Conservation (phyloP, 2,329 filamentous ascomycete species). For the Fusarium sp. region DNA sequence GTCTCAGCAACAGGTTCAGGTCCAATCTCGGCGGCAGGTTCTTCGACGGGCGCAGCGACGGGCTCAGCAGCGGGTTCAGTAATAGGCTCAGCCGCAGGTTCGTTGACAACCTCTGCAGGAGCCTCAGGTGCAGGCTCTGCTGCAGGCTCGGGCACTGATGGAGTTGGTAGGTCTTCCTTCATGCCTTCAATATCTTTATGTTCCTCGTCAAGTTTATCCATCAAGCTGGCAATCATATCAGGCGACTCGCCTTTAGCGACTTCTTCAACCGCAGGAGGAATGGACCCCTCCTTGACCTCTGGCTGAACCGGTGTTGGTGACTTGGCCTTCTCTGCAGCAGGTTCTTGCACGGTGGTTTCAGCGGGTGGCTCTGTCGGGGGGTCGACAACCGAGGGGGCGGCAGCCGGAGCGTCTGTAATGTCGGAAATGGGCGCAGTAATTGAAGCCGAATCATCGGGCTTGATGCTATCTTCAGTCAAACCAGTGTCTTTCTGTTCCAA, state of each 20-base stretch:
- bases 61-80: background rate
- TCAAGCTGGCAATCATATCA: conserved; percentile 59
- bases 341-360: conserved; percentile 32
- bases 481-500: conserved; percentile 48
- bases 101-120: background rate
- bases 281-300: conserved; percentile 37
- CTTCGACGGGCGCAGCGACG: background rate
- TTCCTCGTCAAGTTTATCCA: conserved; percentile 59
- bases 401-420: conserved; percentile 46
- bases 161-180: conserved; percentile 1
- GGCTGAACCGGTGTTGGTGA: conserved; percentile 35
- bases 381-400: conserved; percentile 37
- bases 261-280: conserved; percentile 50
- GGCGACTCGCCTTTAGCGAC: conserved; percentile 32
- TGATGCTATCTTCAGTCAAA: conserved; percentile 54
- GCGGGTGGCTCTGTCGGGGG: conserved; percentile 25
- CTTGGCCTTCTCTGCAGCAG: conserved; percentile 30
- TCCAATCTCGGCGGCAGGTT: background rate
- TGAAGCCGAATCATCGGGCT: conserved; percentile 54
- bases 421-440: conserved; percentile 46
- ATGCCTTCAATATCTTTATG: conserved; percentile 22
- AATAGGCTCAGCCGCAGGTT: background rate
- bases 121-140: conserved; percentile 26
- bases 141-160: background rate
- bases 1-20: background rate